Evolutionary conservation across 257 asterid genomes (phyloP), one percentile per base, ranked within the genome.

Genomic region (Marsdenia floribunda): DNA sequence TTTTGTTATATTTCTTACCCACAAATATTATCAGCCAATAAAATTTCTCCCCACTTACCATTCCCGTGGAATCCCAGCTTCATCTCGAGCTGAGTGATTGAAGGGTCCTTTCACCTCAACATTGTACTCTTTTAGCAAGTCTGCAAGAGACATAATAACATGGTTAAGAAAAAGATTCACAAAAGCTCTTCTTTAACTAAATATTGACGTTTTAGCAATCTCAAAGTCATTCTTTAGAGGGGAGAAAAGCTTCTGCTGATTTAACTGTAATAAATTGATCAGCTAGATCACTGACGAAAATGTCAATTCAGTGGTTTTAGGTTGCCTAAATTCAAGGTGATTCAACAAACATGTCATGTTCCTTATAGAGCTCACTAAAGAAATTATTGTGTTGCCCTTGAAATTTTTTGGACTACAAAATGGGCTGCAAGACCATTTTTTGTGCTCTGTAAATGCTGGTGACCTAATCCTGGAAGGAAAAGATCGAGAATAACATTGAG

Each of bases 91-190:
- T 60, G 85, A 70, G 85, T 90, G 72, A 74, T 94, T 94, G 81
- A 90, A 94, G 70, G 99, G 99, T 26, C 98, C 99, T 81, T 89
- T 94, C 37, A 92, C 35, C 82, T 92, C 98, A 65, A 94, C 96
- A 15, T 85, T 85, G 77, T 90, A 92, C 80, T 94, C 98, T 77
- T 83, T 69, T 33, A 94, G 85, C 82, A 94, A 81, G 55, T 84
- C 99, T 70, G 73, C 42, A 49, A 70, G 50, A 26, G 26, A 46
- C 24, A 50, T 15, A 22, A 70, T 47, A 26, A 22, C 68, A 37
- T n/a, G 11, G 29, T 76, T 40, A n/a, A 29, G 49, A 0, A 38
- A 73, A 74, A 37, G 57, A 61, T 44, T 40, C 12, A 6, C 3
- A 19, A 19, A n/a, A 44, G 57, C 33, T 55, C 47, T 68, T 29